Conservation (phyloP, 495 filamentous ascomycete genomes). For the Apiosordaria backusii region DNA sequence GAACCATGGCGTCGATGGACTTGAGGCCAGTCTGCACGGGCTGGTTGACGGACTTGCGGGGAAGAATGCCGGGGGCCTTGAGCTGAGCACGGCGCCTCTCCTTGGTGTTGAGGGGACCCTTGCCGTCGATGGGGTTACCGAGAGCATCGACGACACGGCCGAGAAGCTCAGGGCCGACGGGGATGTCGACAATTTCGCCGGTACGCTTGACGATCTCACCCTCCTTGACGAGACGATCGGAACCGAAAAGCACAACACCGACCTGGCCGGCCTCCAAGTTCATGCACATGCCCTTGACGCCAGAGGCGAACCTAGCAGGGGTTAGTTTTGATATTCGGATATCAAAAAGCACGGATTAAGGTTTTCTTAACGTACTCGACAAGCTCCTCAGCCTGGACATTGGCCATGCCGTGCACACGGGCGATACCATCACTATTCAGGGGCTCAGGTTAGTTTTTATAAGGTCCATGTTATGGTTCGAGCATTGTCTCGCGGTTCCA, state of each 20-base stretch:
- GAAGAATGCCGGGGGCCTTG: slow-evolving; percentile 98
- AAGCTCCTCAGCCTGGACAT: slow-evolving; percentile 99
- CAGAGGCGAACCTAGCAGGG: slow-evolving; percentile 85
- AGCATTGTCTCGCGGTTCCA: neutral
- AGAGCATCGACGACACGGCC: slow-evolving; percentile 98
- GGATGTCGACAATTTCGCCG: slow-evolving; percentile 98
- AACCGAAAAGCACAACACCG: slow-evolving; percentile 99
- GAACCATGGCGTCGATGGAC: slow-evolving; percentile 99
- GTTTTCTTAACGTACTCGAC: slow-evolving; percentile 76
- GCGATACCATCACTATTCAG: slow-evolving; percentile 94
- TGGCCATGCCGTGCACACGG: slow-evolving; percentile 99
- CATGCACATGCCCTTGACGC: slow-evolving; percentile 99
- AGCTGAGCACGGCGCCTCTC: slow-evolving; percentile 95
- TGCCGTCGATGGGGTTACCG: slow-evolving; percentile 98
- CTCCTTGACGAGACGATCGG: slow-evolving; percentile 99
- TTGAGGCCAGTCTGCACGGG: slow-evolving; percentile 99
- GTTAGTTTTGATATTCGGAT: slow-evolving; percentile 21
- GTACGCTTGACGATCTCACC: slow-evolving; percentile 99
- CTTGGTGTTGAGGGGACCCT: slow-evolving; percentile 88
- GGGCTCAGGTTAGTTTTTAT: slow-evolving; percentile 32
- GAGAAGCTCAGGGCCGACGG: slow-evolving; percentile 86
- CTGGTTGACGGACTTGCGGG: slow-evolving; percentile 94
- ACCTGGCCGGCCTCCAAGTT: slow-evolving; percentile 99
- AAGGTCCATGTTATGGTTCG: slow-evolving; percentile 17
- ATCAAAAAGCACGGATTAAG: slow-evolving; percentile 12